A percentile compares a stretch with the other conserved stretches of the same genome.
Evolutionary conservation across 2,329 filamentous ascomycete genomes (phyloP).

Genomic region (Fusarium sp.): DNA sequence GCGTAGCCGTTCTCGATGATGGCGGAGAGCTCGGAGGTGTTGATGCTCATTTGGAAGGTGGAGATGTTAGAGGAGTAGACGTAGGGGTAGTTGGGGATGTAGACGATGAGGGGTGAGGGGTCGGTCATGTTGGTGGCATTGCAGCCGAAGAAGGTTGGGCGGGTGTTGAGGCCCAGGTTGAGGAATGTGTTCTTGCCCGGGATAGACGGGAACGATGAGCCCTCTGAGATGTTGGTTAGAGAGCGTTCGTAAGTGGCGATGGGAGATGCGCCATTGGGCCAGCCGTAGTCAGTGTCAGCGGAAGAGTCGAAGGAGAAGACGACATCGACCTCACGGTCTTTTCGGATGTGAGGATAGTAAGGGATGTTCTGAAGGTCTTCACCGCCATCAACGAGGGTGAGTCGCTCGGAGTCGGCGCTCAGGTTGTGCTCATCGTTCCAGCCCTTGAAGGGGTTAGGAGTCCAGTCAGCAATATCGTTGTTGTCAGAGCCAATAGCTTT

Average conservation of each 20-base stretch:
- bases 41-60: conserved; percentile 76
- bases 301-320: conserved; percentile 72
- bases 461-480: conserved; percentile 80
- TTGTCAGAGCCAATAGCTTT: conserved; percentile 63
- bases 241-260: conserved; percentile 66
- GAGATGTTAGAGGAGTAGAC: conserved; percentile 79
- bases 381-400: conserved; percentile 84
- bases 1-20: conserved; percentile 91
- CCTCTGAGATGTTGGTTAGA: conserved; percentile 57
- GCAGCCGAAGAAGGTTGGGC: conserved; percentile 72
- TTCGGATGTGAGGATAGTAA: conserved; percentile 69
- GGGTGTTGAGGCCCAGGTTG: conserved; percentile 65
- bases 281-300: conserved; percentile 66
- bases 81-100: conserved; percentile 83
- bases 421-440: conserved; percentile 59
- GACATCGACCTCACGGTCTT: conserved; percentile 64
- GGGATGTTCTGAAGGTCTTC: conserved; percentile 84
- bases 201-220: conserved; percentile 66
- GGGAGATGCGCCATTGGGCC: conserved; percentile 69
- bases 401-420: conserved; percentile 55
- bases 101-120: conserved; percentile 77
- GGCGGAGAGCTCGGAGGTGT: conserved; percentile 72
- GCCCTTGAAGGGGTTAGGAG: conserved; percentile 66
- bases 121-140: conserved; percentile 63
- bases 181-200: conserved; percentile 66